phyloP scores from a whole-genome alignment of 768 basidiomycete species.

The Mrakia gelida region DNA sequence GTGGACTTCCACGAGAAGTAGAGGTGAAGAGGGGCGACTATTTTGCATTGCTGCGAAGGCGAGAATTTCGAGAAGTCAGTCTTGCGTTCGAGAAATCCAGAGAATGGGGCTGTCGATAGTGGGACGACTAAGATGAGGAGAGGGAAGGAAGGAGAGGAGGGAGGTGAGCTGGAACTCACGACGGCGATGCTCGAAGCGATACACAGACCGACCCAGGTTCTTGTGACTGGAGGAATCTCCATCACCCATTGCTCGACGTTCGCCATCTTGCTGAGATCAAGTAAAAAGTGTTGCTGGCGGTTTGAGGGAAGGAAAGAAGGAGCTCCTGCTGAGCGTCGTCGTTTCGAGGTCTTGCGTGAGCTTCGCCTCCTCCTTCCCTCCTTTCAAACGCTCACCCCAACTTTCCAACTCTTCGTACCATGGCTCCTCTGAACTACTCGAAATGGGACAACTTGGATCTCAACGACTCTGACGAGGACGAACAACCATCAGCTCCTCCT shows the following conservation, averaged over 20 bases:
- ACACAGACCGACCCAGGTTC: slow-evolving; percentile 67
- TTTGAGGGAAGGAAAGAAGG: not conserved
- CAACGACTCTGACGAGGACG: not conserved
- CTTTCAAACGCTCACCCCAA: no score
- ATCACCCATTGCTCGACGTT: slow-evolving; percentile 40
- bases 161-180: slow-evolving; percentile 54
- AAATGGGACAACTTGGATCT: slow-evolving; percentile 4
- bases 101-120: not conserved
- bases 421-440: slow-evolving; percentile 3
- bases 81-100: no score
- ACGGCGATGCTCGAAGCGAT: slow-evolving; percentile 79
- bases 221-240: slow-evolving; percentile 86
- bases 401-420: not conserved
- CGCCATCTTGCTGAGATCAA: not conserved
- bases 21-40: slow-evolving; percentile 82
- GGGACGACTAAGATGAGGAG: not conserved
- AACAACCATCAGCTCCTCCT: not conserved
- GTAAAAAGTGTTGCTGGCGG: not conserved
- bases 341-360: no score
- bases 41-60: slow-evolving; percentile 74
- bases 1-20: slow-evolving; percentile 87
- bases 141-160: not conserved
- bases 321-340: no score
- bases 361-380: no score
- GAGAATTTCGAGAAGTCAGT: not conserved